Evolutionary conservation across 345 rosid genomes (phyloP).

Genomic region (Populus deltoides): DNA sequence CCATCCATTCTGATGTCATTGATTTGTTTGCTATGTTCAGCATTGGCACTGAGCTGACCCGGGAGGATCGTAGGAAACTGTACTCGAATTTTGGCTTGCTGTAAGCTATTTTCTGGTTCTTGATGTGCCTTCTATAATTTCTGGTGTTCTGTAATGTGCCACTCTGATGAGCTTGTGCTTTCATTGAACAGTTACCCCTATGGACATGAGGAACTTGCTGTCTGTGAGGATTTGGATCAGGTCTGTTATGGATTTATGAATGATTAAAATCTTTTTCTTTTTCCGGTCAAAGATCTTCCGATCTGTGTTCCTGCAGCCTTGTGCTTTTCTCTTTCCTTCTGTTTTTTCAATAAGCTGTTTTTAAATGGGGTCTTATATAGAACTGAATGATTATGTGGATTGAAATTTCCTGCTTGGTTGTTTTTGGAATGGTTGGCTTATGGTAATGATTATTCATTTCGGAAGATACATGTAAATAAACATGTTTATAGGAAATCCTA

Average conservation of each 20-base stretch:
- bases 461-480: neutral
- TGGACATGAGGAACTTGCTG: conserved; percentile 89
- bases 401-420: neutral
- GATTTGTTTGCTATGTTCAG: conserved; percentile 38
- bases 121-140: neutral
- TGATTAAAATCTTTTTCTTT: neutral
- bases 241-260: conserved; percentile 30
- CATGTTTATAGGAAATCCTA: too few species aligned
- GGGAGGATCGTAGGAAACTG: conserved; percentile 93
- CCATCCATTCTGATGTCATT: neutral
- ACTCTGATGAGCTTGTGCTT: conserved; percentile 10
- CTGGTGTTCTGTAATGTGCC: neutral
- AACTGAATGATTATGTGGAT: neutral
- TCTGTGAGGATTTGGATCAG: conserved; percentile 89
- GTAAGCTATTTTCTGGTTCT: conserved; percentile 39
- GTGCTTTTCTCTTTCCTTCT: too few species aligned
- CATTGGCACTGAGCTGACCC: conserved; percentile 97
- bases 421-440: neutral
- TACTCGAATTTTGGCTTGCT: conserved; percentile 93
- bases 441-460: neutral
- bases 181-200: conserved; percentile 55
- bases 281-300: neutral
- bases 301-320: neutral
- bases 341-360: too few species aligned
- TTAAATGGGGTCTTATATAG: neutral